These are phyloP conservation scores for Apiospora rasikravindrae DNA, from an alignment of 2,329 filamentous ascomycete species.

Conservation along the genomic window DNA sequence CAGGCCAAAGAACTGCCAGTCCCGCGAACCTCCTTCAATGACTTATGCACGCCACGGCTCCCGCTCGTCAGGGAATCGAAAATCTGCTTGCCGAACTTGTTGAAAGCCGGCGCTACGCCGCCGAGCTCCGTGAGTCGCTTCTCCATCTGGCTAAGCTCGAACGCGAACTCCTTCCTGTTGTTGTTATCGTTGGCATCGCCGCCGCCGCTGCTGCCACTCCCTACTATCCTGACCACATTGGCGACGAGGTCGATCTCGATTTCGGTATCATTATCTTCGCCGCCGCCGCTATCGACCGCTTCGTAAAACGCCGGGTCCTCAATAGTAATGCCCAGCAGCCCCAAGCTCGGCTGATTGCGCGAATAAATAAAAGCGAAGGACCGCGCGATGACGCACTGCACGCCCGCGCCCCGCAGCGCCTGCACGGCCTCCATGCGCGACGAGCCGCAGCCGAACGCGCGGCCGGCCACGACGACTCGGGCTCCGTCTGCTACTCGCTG, in stretches of 20 bases:
- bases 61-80: slow-evolving; percentile 35
- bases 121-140: slow-evolving; percentile 42
- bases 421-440: slow-evolving; percentile 50
- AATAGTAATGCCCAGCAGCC: slow-evolving; percentile 49
- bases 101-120: slow-evolving; percentile 46
- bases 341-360: slow-evolving; percentile 51
- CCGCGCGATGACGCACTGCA: slow-evolving; percentile 49
- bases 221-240: slow-evolving; percentile 25
- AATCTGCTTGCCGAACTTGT: slow-evolving; percentile 42
- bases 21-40: not conserved
- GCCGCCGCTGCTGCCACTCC: slow-evolving; percentile 30
- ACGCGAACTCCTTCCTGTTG: slow-evolving; percentile 33
- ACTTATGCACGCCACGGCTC: slow-evolving; percentile 18
- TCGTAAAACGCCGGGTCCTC: slow-evolving; percentile 45
- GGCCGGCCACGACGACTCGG: slow-evolving; percentile 50
- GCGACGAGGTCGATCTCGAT: slow-evolving; percentile 43
- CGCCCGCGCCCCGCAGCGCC: slow-evolving; percentile 44
- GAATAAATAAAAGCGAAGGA: slow-evolving; percentile 53
- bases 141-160: slow-evolving; percentile 46
- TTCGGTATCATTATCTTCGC: slow-evolving; percentile 35
- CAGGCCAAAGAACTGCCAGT: not conserved
- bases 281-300: slow-evolving; percentile 25
- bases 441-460: slow-evolving; percentile 52
- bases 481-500: slow-evolving; percentile 40
- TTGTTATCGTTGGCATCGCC: not conserved